Conservation (phyloP, 2,329 filamentous ascomycete species). For the Meredithiella fracta region DNA sequence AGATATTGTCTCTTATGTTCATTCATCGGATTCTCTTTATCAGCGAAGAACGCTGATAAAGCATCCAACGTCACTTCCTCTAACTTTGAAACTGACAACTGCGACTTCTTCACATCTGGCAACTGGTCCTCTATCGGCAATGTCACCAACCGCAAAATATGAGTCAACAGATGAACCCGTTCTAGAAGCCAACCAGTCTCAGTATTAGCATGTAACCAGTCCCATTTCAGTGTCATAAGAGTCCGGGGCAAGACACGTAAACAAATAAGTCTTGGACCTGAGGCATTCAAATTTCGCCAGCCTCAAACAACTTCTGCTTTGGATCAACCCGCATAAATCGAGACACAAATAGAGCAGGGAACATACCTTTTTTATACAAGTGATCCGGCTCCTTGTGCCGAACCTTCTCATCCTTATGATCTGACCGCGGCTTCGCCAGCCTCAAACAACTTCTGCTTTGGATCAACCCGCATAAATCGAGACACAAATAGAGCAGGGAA, state of each 20-base stretch:
- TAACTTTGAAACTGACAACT: conserved; percentile 37
- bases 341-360: background rate
- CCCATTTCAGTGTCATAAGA: background rate
- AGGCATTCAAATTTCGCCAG: background rate
- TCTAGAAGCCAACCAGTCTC: conserved; percentile 25
- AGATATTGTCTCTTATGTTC: conserved; percentile 37
- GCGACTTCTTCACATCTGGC: conserved; percentile 34
- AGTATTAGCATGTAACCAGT: background rate
- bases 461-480: no score
- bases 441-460: no score
- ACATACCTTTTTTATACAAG: conserved; percentile 46
- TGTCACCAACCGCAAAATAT: conserved; percentile 42
- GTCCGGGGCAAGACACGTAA: conserved; percentile 1
- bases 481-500: background rate
- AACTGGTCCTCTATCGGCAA: conserved; percentile 34
- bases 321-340: no score
- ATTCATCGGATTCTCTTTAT: conserved; percentile 37
- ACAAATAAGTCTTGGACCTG: background rate
- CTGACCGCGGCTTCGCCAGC: conserved; percentile 30
- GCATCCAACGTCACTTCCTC: conserved; percentile 43
- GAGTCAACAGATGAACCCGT: conserved; percentile 39
- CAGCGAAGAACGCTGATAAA: conserved; percentile 40
- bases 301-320: no score
- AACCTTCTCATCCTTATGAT: conserved; percentile 35
- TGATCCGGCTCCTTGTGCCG: conserved; percentile 61